Evolutionary conservation across 2,329 filamentous ascomycete genomes (phyloP).

Genomic region (Calonectria naviculata): DNA sequence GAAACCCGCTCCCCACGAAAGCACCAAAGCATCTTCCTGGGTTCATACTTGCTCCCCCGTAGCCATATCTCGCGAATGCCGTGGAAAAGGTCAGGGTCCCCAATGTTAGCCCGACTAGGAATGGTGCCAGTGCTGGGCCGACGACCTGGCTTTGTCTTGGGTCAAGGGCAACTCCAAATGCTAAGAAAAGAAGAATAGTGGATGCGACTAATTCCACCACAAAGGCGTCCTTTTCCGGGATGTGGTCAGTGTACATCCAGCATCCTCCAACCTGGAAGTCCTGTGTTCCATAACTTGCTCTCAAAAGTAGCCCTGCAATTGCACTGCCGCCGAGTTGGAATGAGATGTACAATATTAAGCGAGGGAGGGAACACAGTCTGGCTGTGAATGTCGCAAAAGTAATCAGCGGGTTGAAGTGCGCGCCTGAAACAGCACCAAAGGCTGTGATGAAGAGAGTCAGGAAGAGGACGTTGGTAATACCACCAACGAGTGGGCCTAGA

Average conservation of each 20-base stretch:
- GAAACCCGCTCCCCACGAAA: constrained; percentile 35
- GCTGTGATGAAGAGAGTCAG: constrained; percentile 62
- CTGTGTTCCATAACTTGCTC: constrained; percentile 42
- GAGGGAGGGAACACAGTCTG: constrained; percentile 59
- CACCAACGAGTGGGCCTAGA: constrained; percentile 43
- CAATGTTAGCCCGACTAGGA: constrained; percentile 57
- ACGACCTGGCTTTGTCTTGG: constrained; percentile 61
- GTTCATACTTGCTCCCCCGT: constrained; percentile 35
- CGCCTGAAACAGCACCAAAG: constrained; percentile 60
- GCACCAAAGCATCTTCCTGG: constrained; percentile 36
- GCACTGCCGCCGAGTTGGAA: constrained; percentile 59
- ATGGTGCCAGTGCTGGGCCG: constrained; percentile 60
- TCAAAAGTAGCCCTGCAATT: constrained; percentile 37
- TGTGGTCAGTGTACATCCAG: constrained; percentile 37
- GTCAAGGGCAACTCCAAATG: constrained; percentile 65
- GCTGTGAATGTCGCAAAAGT: constrained; percentile 65
- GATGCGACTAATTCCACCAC: constrained; percentile 60
- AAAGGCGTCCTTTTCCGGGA: constrained; percentile 48
- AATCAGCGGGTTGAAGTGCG: constrained; percentile 65
- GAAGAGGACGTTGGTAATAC: constrained; percentile 43
- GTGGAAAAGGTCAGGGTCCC: constrained; percentile 51
- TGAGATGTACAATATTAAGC: constrained; percentile 59
- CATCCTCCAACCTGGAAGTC: constrained; percentile 46
- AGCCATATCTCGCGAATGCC: constrained; percentile 36
- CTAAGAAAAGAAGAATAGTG: constrained; percentile 60